Base-by-base conservation (phyloP, 2,329 filamentous ascomycete species). In the Sarocladium brachiariae region DNA sequence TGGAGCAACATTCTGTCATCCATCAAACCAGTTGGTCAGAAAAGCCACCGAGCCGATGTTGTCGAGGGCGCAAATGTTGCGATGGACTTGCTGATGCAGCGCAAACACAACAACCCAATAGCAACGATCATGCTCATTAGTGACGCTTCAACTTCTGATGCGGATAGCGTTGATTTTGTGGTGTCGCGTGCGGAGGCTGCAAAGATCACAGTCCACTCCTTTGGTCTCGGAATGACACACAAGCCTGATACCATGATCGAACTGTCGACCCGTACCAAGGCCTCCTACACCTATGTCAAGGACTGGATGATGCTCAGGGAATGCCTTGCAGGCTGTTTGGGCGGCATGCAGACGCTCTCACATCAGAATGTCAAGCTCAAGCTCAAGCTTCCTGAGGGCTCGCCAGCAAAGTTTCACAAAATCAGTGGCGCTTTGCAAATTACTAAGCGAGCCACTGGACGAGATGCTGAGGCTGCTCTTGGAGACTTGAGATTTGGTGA, bases 221-320 rank as follows among this genome's bases (percentile, higher is more conserved):
- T 99, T 60, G 93, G 93, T 30, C 78, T 99, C 16, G 93, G 93
- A 49, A 83, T 96, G 74, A 97, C 92, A 1, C 93, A 99, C 70
- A 97, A 97, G 70, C 93, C 93, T 4, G 93, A 99, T 64, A 96
- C 91, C 1, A 95, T 99, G 90, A 96, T 99, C 55, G 92, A 97
- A 69, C 74, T 99, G 11, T 97, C 93, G 1, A 93, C 88, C 6
- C 81, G 90, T 54, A 99, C 93, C 3, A 99, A 97, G 71, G 93
- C 91, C 4, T 95, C 90, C 1, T 99, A 97, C 63, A 95, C 90
- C 1, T 99, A 97, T 61, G 91, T 99, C 58, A 99, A 97, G 70
- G 93, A 99, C 67, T 99, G 93, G 93, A 97, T 97, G 92, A 99
- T 97, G 92, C 78, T 99, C 31, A 86, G 93, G 24, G 93, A 99